A percentile compares a stretch with the other conserved stretches of the same genome.
Evolutionary conservation across 2,329 filamentous ascomycete species (phyloP).

Genomic region (Penicillium digitatum): DNA sequence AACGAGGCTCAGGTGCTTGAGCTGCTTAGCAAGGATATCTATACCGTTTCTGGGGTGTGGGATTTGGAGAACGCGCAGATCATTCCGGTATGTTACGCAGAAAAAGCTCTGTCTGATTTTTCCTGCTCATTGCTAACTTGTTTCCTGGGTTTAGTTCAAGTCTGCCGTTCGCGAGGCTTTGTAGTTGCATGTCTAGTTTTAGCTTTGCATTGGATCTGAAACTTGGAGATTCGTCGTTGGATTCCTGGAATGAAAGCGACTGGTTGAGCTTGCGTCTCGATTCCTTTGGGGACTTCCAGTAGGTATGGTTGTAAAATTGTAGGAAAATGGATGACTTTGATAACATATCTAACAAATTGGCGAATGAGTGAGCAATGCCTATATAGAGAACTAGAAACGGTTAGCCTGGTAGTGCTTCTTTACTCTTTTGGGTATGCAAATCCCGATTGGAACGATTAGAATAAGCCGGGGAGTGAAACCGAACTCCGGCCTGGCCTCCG

Average conservation of each 20-base stretch:
- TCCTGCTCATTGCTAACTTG: conserved; percentile 3
- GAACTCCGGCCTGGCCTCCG: background rate
- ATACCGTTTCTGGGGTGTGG: conserved; percentile 70
- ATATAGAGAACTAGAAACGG: background rate
- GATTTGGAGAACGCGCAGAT: conserved; percentile 63
- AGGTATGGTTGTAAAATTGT: background rate
- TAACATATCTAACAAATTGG: background rate
- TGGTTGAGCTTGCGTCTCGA: background rate
- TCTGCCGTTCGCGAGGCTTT: conserved; percentile 28
- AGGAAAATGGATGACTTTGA: background rate
- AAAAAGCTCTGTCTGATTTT: background rate
- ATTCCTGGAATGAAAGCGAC: background rate
- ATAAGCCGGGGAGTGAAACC: background rate
- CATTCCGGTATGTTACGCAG: conserved; percentile 31
- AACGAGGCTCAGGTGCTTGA: conserved; percentile 67
- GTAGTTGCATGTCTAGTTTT: conserved; percentile 3
- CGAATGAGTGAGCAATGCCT: background rate
- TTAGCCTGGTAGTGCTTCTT: background rate
- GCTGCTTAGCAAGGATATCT: conserved; percentile 67
- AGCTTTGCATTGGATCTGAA: background rate
- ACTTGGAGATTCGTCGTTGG: background rate
- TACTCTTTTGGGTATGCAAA: background rate
- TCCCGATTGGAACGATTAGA: background rate
- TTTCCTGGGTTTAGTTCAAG: conserved; percentile 26
- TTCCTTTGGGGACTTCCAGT: background rate